Evolutionary conservation across 768 basidiomycete genomes (phyloP).

Genomic region (Nevesoporus exiguus): DNA sequence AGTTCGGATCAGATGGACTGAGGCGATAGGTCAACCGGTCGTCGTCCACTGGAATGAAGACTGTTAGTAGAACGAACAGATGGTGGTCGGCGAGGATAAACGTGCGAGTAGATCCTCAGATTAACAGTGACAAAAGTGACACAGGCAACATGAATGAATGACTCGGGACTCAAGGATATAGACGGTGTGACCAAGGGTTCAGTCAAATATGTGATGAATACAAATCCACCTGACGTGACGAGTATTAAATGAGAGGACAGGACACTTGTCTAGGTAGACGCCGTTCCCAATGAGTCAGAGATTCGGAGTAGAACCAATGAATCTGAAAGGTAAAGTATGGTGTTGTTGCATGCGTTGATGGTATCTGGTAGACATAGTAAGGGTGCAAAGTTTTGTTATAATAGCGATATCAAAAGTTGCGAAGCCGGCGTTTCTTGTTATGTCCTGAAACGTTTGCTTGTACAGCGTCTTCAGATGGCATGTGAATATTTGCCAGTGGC

Average conservation of each 20-base stretch:
- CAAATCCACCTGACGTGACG: slow-evolving; percentile 19
- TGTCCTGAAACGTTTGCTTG: slow-evolving; percentile 5
- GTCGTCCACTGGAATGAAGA: background rate
- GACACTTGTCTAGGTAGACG: slow-evolving; percentile 22
- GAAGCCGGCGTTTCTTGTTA: slow-evolving; percentile 9
- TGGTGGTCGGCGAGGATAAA: background rate
- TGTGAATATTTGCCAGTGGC: slow-evolving; percentile 2
- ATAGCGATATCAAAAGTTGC: slow-evolving; percentile 10
- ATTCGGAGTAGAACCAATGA: background rate
- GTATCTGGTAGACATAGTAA: slow-evolving; percentile 1
- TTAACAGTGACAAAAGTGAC: slow-evolving; percentile 1
- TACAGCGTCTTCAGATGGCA: slow-evolving; percentile 3
- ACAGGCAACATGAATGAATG: background rate
- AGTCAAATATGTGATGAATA: slow-evolving; percentile 24
- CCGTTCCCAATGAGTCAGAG: slow-evolving; percentile 14
- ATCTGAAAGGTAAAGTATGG: slow-evolving; percentile 2
- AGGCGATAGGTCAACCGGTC: background rate
- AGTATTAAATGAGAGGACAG: slow-evolving; percentile 33
- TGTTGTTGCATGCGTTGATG: slow-evolving; percentile 4
- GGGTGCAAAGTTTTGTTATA: background rate
- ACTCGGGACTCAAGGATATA: slow-evolving; percentile 10
- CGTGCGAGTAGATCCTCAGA: background rate
- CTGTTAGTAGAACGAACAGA: background rate
- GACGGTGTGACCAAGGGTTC: slow-evolving; percentile 10
- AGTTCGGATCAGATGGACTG: background rate